phyloP scores from a whole-genome alignment of 352 stramenopile species.

The Globisporangium perplexum region DNA sequence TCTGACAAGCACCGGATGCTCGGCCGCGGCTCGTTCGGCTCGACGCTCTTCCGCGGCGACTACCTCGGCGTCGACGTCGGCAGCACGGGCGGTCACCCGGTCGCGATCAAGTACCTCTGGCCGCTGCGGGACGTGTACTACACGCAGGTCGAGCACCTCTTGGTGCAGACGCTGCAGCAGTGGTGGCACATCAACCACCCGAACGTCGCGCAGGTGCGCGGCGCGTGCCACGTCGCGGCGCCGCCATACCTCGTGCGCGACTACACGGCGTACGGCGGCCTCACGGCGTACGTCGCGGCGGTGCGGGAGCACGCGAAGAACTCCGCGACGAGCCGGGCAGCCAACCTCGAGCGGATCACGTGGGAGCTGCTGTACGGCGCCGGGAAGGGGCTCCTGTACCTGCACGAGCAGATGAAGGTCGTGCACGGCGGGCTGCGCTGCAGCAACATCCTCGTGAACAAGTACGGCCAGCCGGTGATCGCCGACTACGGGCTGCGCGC shows the following conservation, averaged over 20 bases:
- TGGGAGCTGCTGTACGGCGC: slow-evolving; percentile 58
- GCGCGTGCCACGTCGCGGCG: slow-evolving; percentile 39
- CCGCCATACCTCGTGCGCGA: slow-evolving; percentile 54
- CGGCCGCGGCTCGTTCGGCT: slow-evolving; percentile 36
- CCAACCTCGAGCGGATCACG: slow-evolving; percentile 34
- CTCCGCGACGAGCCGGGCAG: slow-evolving; percentile 16
- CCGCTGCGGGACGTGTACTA: slow-evolving; percentile 31
- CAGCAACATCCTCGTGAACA: slow-evolving; percentile 70
- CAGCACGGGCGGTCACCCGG: slow-evolving; percentile 13
- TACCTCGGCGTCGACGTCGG: slow-evolving; percentile 39
- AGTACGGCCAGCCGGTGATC: slow-evolving; percentile 53
- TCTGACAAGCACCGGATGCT: slow-evolving; percentile 27
- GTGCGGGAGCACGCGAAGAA: slow-evolving; percentile 31
- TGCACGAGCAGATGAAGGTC: slow-evolving; percentile 49
- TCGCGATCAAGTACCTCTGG: slow-evolving; percentile 52
- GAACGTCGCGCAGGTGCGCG: slow-evolving; percentile 54
- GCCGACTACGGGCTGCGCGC: slow-evolving; percentile 52
- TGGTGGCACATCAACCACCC: slow-evolving; percentile 53
- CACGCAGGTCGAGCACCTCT: slow-evolving; percentile 48
- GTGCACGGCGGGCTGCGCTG: slow-evolving; percentile 54
- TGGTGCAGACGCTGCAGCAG: slow-evolving; percentile 33
- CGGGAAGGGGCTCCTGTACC: slow-evolving; percentile 49
- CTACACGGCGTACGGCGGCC: slow-evolving; percentile 49
- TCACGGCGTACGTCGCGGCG: slow-evolving; percentile 43
- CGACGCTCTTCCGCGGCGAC: slow-evolving; percentile 48